These are phyloP conservation scores for Cryptococcus sp. DNA, from an alignment of 1,284 basidiomycete species.

Conservation along the genomic window DNA sequence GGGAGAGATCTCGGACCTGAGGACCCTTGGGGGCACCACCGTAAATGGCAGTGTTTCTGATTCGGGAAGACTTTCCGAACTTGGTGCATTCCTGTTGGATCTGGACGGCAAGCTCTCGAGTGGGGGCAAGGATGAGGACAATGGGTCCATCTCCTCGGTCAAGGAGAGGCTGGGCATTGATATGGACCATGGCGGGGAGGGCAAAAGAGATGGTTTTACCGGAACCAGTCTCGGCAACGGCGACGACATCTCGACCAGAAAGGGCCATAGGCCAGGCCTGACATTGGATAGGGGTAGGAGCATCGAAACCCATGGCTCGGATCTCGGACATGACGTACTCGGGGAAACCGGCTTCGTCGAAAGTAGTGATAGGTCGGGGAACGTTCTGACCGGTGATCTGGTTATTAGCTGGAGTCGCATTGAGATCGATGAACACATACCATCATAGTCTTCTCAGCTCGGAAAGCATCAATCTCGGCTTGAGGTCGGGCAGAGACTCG, in stretches of 20 bases:
- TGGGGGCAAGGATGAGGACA: conserved; percentile 92
- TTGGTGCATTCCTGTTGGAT: conserved; percentile 98
- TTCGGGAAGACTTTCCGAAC: conserved; percentile 93
- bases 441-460: conserved; percentile 80
- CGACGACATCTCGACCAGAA: conserved; percentile 88
- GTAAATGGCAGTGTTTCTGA: conserved; percentile 97
- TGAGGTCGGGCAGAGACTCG: conserved; percentile 74
- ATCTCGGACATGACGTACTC: conserved; percentile 94
- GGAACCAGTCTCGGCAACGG: conserved; percentile 94
- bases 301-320: conserved; percentile 82
- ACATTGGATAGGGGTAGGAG: conserved; percentile 92
- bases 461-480: conserved; percentile 82
- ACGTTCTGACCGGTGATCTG: conserved; percentile 83
- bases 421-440: conserved; percentile 43
- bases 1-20: conserved; percentile 94
- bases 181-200: conserved; percentile 97
- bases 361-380: conserved; percentile 83
- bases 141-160: conserved; percentile 94
- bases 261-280: conserved; percentile 99
- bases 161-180: conserved; percentile 96
- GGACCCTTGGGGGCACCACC: conserved; percentile 98
- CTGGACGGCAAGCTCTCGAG: conserved; percentile 96
- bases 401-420: conserved; percentile 7
- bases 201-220: conserved; percentile 98
- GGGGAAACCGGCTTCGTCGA: conserved; percentile 93